Evolutionary conservation across 768 basidiomycete species (phyloP).

Genomic region (Trametopsis cervina): DNA sequence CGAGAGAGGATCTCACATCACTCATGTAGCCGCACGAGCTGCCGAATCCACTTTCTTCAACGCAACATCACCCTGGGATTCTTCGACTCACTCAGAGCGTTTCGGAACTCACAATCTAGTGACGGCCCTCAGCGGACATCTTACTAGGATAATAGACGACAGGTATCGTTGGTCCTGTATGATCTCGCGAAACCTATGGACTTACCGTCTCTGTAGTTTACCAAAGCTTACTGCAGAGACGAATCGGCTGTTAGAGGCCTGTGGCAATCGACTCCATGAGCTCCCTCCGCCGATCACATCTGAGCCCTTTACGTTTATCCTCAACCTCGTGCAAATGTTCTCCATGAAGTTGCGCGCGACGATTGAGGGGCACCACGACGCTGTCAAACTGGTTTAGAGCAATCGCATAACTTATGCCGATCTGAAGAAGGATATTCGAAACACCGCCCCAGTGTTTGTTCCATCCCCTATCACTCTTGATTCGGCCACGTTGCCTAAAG

Average conservation of each 20-base stretch:
- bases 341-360: not conserved
- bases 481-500: not conserved
- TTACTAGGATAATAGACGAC: constrained; percentile 28
- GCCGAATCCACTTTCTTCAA: constrained; percentile 41
- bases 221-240: not conserved
- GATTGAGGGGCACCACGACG: not conserved
- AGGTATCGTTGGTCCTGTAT: no score
- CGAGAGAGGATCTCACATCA: constrained; percentile 36
- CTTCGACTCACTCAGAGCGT: constrained; percentile 34
- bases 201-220: no score
- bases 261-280: not conserved
- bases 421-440: constrained; percentile 40
- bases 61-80: constrained; percentile 44
- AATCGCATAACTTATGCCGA: constrained; percentile 40
- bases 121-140: constrained; percentile 40
- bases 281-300: constrained; percentile 10
- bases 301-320: constrained; percentile 18
- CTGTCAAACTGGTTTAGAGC: constrained; percentile 33
- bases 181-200: no score
- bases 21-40: constrained; percentile 31
- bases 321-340: constrained; percentile 9
- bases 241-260: not conserved
- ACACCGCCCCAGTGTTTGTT: constrained; percentile 47
- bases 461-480: constrained; percentile 32
- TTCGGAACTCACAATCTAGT: constrained; percentile 56